Evolutionary conservation across 306 rosid genomes (phyloP).

Genomic region (Casuarina equisetifolia): DNA sequence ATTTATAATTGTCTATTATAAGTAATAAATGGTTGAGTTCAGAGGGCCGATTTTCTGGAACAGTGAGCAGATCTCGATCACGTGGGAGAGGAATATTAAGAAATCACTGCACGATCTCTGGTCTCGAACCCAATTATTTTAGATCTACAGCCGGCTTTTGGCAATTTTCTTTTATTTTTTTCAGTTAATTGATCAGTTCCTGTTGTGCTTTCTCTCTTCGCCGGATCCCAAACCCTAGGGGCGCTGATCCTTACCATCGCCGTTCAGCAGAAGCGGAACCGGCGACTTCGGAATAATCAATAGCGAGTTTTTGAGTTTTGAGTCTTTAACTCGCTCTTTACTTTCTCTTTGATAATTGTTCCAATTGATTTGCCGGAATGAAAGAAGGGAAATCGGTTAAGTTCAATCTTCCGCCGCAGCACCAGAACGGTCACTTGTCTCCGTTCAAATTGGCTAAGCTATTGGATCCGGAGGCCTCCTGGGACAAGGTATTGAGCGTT

Average conservation of each 20-base stretch:
- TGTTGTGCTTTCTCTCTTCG: neutral
- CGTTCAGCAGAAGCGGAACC: neutral
- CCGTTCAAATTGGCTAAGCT: constrained; percentile 88
- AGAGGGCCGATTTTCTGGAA: too few relatives aligned
- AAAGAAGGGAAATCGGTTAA: constrained; percentile 83
- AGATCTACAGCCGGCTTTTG: constrained; percentile 8
- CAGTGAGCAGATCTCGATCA: neutral
- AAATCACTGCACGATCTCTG: neutral
- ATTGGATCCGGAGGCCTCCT: constrained; percentile 95
- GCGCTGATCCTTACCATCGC: constrained; percentile 7
- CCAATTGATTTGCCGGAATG: constrained; percentile 42
- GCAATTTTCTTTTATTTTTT: neutral
- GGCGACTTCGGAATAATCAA: neutral
- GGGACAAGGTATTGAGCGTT: constrained; percentile 82
- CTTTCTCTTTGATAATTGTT: neutral
- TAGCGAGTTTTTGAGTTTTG: neutral
- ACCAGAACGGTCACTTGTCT: constrained; percentile 88
- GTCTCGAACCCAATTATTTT: neutral
- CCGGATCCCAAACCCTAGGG: constrained; percentile 49
- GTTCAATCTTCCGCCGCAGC: constrained; percentile 53
- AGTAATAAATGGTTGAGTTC: too few relatives aligned
- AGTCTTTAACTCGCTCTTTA: neutral
- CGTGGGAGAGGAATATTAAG: neutral
- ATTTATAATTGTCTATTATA: too few relatives aligned
- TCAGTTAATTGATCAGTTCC: neutral